Base-by-base conservation (phyloP, 148 eudicot genomes). In the Arbutus unedo region DNA sequence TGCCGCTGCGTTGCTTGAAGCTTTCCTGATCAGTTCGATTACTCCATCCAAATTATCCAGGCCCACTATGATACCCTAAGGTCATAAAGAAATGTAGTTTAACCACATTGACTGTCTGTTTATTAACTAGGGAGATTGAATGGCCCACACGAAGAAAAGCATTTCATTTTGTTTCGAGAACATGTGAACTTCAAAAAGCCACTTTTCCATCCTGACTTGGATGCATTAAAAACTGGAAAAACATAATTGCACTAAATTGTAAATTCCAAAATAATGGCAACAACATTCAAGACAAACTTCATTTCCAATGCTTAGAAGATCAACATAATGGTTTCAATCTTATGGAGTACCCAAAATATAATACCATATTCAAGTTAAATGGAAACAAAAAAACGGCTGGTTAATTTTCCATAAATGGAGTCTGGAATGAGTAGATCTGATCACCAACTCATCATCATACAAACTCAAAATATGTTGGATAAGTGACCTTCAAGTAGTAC, bases 21-120 rank as follows among this genome's bases (percentile, higher is more conserved):
- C 93, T 79, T 92, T 91, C 90, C 92, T 90, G 84, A 94, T 92
- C 66, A 92, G 83, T 73, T 86, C 87, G 80, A 96, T 94, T 45
- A 96, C 91, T 81, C 75, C 88, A 87, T 96, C 98, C 81, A 96
- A 76, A 85, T 96, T 96, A 89, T 91, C 99, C 76, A 94, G 98
- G 81, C 98, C 99, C 81, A 89, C 87, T 78, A 94, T 85, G 67
- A 96, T 90, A 74, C 99, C 99, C 99, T 96, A 51, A 44, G 50
- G 74, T 83, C 53, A 83, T 67, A 64, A 57, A 64, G 41, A 64
- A 80, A 56, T 41, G 81, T 49, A 51, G 14, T 11, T 49, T 72
- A 81, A 41, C 18, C 23, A 71, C 50, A 41, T 11, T 44, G 44
- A 47, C 41, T 62, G 72, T 45, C 3, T 5, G 48, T 10, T 4